Conservation (phyloP, 2,329 filamentous ascomycete species). For the Xylariaceae sp. region DNA sequence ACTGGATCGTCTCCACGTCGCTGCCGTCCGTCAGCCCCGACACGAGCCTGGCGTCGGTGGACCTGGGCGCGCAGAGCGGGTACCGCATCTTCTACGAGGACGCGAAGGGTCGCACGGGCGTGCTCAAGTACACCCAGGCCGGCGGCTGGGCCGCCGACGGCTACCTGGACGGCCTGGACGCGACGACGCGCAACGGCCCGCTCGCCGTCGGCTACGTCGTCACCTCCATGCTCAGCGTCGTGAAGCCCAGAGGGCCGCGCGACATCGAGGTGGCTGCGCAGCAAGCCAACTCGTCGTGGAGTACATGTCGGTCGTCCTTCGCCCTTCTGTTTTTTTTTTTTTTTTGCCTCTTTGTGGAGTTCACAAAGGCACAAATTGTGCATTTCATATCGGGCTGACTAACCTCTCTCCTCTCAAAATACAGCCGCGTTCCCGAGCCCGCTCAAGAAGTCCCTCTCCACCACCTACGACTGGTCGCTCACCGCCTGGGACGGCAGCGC, state of each 20-base stretch:
- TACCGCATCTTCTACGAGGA: slow-evolving; percentile 8
- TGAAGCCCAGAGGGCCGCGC: slow-evolving; percentile 1
- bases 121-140: slow-evolving; percentile 3
- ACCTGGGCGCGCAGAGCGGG: slow-evolving; percentile 3
- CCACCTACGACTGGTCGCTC: slow-evolving; percentile 1
- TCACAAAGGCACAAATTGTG: too few relatives aligned
- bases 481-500: slow-evolving; percentile 9
- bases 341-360: too few relatives aligned
- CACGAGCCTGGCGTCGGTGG: slow-evolving; percentile 6
- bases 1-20: slow-evolving; percentile 2
- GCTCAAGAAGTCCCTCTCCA: slow-evolving; percentile 1
- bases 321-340: too few relatives aligned
- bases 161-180: slow-evolving; percentile 6
- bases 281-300: slow-evolving; percentile 4
- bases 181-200: not conserved
- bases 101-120: not conserved
- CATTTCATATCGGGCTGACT: too few relatives aligned
- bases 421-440: slow-evolving; percentile 3
- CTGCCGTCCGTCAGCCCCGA: not conserved
- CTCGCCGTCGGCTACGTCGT: slow-evolving; percentile 4
- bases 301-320: not conserved
- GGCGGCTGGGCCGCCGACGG: not conserved
- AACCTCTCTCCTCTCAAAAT: too few relatives aligned
- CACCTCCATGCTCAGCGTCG: slow-evolving; percentile 3
- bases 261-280: slow-evolving; percentile 7